phyloP scores from a whole-genome alignment of 805 yeast species.

The Schizosaccharomyces pombe region DNA sequence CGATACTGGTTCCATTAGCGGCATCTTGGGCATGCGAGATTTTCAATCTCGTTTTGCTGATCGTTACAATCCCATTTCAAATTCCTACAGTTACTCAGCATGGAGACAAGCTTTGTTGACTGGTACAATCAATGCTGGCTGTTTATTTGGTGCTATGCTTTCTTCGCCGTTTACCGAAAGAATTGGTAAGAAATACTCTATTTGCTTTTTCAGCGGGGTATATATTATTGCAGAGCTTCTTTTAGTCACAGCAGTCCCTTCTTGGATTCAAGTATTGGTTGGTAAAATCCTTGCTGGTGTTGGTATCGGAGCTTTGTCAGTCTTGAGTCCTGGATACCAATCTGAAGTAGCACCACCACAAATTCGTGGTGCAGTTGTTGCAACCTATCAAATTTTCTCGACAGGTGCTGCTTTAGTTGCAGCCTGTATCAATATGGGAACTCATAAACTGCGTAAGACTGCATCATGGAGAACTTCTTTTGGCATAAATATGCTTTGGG shows the following conservation, averaged over 20 bases:
- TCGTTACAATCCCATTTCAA: neutral
- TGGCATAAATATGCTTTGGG: conserved; percentile 47
- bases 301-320: conserved; percentile 51
- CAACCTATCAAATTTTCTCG: conserved; percentile 33
- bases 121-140: conserved; percentile 6
- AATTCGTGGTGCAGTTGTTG: conserved; percentile 12
- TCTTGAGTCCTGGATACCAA: conserved; percentile 36
- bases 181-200: conserved; percentile 4
- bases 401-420: conserved; percentile 55
- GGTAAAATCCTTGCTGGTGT: conserved; percentile 49
- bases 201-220: conserved; percentile 3
- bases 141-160: conserved; percentile 5
- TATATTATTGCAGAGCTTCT: conserved; percentile 5
- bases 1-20: conserved; percentile 6
- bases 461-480: conserved; percentile 44
- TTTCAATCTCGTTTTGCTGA: conserved; percentile 1
- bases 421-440: conserved; percentile 45
- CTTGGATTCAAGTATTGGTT: conserved; percentile 17
- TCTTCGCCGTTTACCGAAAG: conserved; percentile 6
- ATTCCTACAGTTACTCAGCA: neutral
- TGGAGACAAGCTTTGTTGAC: conserved; percentile 4
- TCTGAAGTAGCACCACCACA: conserved; percentile 24
- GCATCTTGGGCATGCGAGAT: conserved; percentile 4
- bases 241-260: conserved; percentile 5
- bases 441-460: conserved; percentile 22